These are phyloP conservation scores for Neonectria hederae DNA, from an alignment of 2,329 filamentous ascomycete genomes.

Conservation along the genomic window DNA sequence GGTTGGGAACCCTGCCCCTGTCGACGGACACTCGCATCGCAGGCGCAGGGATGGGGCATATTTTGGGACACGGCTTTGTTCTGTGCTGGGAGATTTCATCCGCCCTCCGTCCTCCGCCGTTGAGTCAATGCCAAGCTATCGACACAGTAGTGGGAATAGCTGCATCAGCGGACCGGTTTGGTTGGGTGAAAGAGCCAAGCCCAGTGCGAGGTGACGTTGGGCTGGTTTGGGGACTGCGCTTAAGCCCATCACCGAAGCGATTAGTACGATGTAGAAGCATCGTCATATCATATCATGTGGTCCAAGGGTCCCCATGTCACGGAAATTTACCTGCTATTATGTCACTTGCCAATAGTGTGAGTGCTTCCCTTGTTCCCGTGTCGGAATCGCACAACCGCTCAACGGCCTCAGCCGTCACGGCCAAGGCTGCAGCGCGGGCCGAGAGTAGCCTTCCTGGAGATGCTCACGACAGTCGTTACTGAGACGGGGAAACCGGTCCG, in stretches of 20 bases:
- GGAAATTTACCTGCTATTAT: constrained; percentile 36
- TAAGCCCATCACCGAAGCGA: constrained; percentile 18
- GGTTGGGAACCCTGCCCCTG: constrained; percentile 14
- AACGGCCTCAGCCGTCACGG: constrained; percentile 31
- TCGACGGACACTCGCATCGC: constrained; percentile 7
- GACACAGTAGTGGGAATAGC: constrained; percentile 24
- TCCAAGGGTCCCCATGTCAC: constrained; percentile 30
- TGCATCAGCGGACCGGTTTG: constrained; percentile 23
- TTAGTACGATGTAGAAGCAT: constrained; percentile 15
- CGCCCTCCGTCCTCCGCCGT: constrained; percentile 20
- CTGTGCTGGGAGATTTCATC: constrained; percentile 20
- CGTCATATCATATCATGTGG: constrained; percentile 41
- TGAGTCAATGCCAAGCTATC: constrained; percentile 26
- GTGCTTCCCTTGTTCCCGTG: constrained; percentile 17
- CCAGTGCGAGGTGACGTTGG: constrained; percentile 35
- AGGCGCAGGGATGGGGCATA: constrained; percentile 3
- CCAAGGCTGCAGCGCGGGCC: constrained; percentile 30
- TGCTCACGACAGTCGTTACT: neutral
- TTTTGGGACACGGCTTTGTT: constrained; percentile 20
- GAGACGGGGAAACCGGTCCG: neutral
- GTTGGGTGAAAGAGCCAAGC: constrained; percentile 23
- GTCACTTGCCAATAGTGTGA: constrained; percentile 26
- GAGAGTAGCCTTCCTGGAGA: constrained; percentile 11
- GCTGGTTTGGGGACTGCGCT: constrained; percentile 16
- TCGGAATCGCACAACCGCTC: constrained; percentile 27